These are phyloP conservation scores for Agaricus sinodeliciosus DNA, from an alignment of 768 basidiomycete species.

Conservation along the genomic window DNA sequence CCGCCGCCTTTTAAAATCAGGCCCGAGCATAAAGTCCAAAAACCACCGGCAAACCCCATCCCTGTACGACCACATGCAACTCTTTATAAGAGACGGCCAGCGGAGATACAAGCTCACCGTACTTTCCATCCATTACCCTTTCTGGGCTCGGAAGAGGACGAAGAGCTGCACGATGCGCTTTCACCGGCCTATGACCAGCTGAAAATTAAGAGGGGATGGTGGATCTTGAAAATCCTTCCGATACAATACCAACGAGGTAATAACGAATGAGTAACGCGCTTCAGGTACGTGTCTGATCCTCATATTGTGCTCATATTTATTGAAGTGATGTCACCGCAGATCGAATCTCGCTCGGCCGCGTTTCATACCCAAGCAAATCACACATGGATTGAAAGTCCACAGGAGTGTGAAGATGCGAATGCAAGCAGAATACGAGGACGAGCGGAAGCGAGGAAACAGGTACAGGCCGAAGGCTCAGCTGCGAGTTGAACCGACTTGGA, in stretches of 20 bases:
- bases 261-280: constrained; percentile 28
- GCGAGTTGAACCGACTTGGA: constrained; percentile 18
- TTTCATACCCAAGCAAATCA: constrained; percentile 35
- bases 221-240: constrained; percentile 59
- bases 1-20: constrained; percentile 26
- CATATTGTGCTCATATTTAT: not conserved
- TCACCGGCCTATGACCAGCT: constrained; percentile 58
- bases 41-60: constrained; percentile 19
- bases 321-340: constrained; percentile 15
- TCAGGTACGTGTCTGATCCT: constrained; percentile 22
- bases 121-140: constrained; percentile 13
- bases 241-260: constrained; percentile 32
- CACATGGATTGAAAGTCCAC: constrained; percentile 39
- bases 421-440: constrained; percentile 39
- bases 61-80: constrained; percentile 17
- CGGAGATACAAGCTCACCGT: constrained; percentile 12
- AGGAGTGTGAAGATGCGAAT: constrained; percentile 46
- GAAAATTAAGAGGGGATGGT: constrained; percentile 42
- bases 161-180: constrained; percentile 56
- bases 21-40: constrained; percentile 17
- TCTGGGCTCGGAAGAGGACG: constrained; percentile 45
- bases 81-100: constrained; percentile 17
- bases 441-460: constrained; percentile 21
- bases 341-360: constrained; percentile 30
- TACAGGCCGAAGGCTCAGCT: constrained; percentile 21